These are phyloP conservation scores for Acer campestre DNA, from an alignment of 345 rosid species.

Conservation along the genomic window DNA sequence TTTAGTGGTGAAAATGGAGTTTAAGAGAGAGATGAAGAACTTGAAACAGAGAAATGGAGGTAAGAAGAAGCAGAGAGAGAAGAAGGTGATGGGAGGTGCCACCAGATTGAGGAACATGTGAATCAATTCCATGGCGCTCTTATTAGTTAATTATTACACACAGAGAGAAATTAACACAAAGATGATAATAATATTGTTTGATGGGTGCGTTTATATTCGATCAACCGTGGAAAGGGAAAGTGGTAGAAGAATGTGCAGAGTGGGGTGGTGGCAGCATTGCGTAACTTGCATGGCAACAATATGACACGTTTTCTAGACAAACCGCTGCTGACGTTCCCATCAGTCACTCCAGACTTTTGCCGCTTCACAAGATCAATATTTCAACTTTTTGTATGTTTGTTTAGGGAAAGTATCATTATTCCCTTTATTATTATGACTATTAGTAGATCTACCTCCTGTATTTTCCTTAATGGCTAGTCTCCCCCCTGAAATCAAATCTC, in stretches of 20 bases:
- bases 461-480: no score
- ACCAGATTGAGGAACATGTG: slow-evolving; percentile 49
- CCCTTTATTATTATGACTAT: no score
- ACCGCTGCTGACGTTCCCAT: not conserved
- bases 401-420: no score
- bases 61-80: slow-evolving; percentile 46
- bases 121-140: slow-evolving; percentile 40
- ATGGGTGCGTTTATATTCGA: not conserved
- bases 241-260: not conserved
- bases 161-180: not conserved
- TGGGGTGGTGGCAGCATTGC: slow-evolving; percentile 37
- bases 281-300: slow-evolving; percentile 26
- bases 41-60: slow-evolving; percentile 50
- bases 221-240: not conserved
- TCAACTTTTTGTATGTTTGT: not conserved
- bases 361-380: not conserved
- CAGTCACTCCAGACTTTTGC: not conserved
- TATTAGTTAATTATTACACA: not conserved
- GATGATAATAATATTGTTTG: not conserved
- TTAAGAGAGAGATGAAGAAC: slow-evolving; percentile 32
- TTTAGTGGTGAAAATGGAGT: slow-evolving; percentile 40
- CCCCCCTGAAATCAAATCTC: no score
- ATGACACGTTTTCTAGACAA: slow-evolving; percentile 38
- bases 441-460: no score
- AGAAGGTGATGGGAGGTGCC: slow-evolving; percentile 53